Conservation (phyloP, 495 filamentous ascomycete genomes). For the Hypoxylon fragiforme region DNA sequence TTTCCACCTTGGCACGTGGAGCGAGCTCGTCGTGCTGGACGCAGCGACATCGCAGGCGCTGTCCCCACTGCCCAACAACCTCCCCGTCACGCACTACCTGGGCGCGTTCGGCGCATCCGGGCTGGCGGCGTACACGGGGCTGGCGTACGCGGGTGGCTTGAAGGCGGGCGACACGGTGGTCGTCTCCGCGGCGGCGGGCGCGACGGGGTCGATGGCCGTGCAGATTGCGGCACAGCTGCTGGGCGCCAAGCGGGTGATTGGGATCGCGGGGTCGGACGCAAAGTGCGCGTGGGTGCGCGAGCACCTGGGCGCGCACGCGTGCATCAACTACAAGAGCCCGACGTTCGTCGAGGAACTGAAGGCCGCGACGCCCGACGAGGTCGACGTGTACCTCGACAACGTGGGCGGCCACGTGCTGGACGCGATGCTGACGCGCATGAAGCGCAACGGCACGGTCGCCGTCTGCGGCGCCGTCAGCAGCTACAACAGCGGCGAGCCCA, state of each 20-base stretch:
- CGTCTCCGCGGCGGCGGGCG: conserved; percentile 46
- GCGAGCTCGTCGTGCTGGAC: conserved; percentile 52
- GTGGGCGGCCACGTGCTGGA: conserved; percentile 62
- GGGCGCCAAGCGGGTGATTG: conserved; percentile 56
- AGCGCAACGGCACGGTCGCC: conserved; percentile 53
- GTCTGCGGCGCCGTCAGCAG: conserved; percentile 56
- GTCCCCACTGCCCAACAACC: conserved; percentile 34
- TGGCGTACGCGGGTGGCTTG: conserved; percentile 54
- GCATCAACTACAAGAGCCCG: conserved; percentile 59
- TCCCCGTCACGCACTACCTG: conserved; percentile 51
- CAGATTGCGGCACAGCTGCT: conserved; percentile 61
- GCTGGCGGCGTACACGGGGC: conserved; percentile 57
- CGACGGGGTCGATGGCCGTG: conserved; percentile 67
- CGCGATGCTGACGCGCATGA: conserved; percentile 58
- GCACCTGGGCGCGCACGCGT: conserved; percentile 56
- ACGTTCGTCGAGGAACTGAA: conserved; percentile 52
- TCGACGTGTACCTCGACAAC: conserved; percentile 63
- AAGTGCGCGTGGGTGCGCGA: conserved; percentile 60
- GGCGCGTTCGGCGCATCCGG: conserved; percentile 55
- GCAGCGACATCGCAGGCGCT: conserved; percentile 40
- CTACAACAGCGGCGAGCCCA: conserved; percentile 49
- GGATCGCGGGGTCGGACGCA: conserved; percentile 58
- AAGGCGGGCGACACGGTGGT: conserved; percentile 28
- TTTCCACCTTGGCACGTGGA: conserved; percentile 46
- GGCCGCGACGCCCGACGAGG: conserved; percentile 54